phyloP scores from a whole-genome alignment of 2,329 filamentous ascomycete genomes.

The Alternaria alternata region DNA sequence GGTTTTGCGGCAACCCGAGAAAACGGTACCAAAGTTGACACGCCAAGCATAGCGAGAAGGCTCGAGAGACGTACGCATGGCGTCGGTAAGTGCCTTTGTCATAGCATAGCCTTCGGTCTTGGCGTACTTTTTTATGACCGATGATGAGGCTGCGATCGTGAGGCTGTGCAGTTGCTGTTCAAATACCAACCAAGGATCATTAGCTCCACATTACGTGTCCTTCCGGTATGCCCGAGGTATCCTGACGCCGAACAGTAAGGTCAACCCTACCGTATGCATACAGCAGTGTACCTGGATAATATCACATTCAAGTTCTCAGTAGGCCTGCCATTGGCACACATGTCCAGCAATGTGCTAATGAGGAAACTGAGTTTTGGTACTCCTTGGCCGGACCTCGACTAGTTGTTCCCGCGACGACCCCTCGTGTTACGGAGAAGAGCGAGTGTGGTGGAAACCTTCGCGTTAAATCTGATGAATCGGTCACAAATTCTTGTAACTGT shows the following conservation, averaged over 20 bases:
- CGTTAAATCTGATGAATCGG: neutral
- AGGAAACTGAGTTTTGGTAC: neutral
- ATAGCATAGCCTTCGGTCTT: neutral
- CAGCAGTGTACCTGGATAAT: neutral
- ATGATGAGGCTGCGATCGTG: conserved; percentile 2
- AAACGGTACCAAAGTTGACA: neutral
- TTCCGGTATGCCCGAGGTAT: conserved; percentile 7
- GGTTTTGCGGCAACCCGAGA: neutral
- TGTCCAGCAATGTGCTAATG: neutral
- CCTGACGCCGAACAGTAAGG: neutral
- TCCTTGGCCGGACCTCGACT: neutral
- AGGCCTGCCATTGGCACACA: neutral
- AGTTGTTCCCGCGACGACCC: neutral
- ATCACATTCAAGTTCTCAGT: neutral
- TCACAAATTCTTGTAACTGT: neutral
- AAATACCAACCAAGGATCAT: conserved; percentile 4
- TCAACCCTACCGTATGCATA: conserved; percentile 1
- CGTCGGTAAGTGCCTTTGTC: neutral
- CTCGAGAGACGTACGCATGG: neutral
- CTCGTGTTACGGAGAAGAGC: conserved; percentile 8
- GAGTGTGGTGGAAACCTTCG: conserved; percentile 3
- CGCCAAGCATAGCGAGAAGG: neutral
- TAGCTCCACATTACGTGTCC: conserved; percentile 9
- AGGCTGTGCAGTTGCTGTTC: neutral
- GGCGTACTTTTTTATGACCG: neutral